Conservation (phyloP, 441 rosid genomes). For the Viola pubescens region DNA sequence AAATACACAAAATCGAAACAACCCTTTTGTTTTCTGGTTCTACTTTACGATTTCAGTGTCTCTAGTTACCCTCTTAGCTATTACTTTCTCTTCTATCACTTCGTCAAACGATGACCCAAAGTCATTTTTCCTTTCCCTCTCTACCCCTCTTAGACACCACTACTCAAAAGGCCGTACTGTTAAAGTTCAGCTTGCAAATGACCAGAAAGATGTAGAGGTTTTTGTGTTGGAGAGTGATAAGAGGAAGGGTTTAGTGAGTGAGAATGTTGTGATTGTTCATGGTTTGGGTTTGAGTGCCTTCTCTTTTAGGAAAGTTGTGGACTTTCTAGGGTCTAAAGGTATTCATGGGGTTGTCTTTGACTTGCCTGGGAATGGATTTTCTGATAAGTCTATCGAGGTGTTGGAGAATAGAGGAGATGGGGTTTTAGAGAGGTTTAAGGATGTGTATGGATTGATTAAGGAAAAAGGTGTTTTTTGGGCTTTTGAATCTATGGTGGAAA, state of each 20-base stretch:
- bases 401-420: slow-evolving; percentile 52
- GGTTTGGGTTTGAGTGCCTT: slow-evolving; percentile 81
- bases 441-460: slow-evolving; percentile 56
- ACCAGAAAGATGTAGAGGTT: slow-evolving; percentile 50
- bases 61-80: slow-evolving; percentile 30
- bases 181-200: slow-evolving; percentile 47
- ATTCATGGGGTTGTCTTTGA: slow-evolving; percentile 58
- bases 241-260: slow-evolving; percentile 20
- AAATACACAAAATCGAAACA: slow-evolving; percentile 7
- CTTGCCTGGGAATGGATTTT: slow-evolving; percentile 90
- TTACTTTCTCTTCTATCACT: slow-evolving; percentile 31
- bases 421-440: slow-evolving; percentile 44
- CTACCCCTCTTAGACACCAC: slow-evolving; percentile 59
- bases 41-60: slow-evolving; percentile 31
- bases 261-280: slow-evolving; percentile 61
- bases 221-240: slow-evolving; percentile 47
- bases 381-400: slow-evolving; percentile 62
- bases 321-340: slow-evolving; percentile 54
- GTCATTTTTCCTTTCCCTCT: slow-evolving; percentile 70
- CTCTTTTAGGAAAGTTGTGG: slow-evolving; percentile 44
- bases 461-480: slow-evolving; percentile 94
- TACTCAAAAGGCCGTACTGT: slow-evolving; percentile 66
- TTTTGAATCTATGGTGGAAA: slow-evolving; percentile 86
- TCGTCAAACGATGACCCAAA: slow-evolving; percentile 42
- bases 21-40: slow-evolving; percentile 34